Percentiles rank a stretch among this genome's conserved stretches.
Conservation (phyloP, 768 basidiomycete genomes). For the Clitopilus passeckerianus region DNA sequence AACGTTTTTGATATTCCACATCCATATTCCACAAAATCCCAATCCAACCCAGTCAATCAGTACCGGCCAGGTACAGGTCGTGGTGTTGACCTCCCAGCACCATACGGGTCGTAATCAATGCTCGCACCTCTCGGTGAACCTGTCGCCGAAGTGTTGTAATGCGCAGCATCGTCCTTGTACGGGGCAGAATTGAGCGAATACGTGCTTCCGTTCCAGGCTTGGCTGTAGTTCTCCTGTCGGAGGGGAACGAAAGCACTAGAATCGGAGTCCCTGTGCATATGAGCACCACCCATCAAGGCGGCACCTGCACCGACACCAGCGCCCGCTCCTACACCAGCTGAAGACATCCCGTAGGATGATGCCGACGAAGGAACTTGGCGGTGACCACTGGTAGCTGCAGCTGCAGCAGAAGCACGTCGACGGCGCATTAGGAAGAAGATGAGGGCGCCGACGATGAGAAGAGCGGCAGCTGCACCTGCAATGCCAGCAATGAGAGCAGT, state of each 20-base stretch:
- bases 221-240: constrained; percentile 54
- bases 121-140: constrained; percentile 21
- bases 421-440: constrained; percentile 47
- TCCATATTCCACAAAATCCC: no score
- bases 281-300: not conserved
- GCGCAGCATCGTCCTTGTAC: constrained; percentile 23
- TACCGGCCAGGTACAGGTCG: not conserved
- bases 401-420: constrained; percentile 34
- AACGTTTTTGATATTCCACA: no score
- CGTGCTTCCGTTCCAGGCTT: constrained; percentile 55
- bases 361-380: not conserved
- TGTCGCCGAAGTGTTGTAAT: not conserved
- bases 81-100: constrained; percentile 13
- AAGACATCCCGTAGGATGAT: constrained; percentile 18
- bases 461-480: constrained; percentile 46
- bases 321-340: constrained; percentile 16
- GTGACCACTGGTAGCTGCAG: constrained; percentile 10
- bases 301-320: constrained; percentile 15
- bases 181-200: constrained; percentile 34
- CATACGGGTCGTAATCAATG: constrained; percentile 30
- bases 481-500: constrained; percentile 44
- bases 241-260: constrained; percentile 72
- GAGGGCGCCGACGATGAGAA: constrained; percentile 46
- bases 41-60: not conserved
- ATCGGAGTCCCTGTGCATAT: constrained; percentile 44